Evolutionary conservation across 257 asterid genomes (phyloP).

Genomic region (Fraxinus anomala): DNA sequence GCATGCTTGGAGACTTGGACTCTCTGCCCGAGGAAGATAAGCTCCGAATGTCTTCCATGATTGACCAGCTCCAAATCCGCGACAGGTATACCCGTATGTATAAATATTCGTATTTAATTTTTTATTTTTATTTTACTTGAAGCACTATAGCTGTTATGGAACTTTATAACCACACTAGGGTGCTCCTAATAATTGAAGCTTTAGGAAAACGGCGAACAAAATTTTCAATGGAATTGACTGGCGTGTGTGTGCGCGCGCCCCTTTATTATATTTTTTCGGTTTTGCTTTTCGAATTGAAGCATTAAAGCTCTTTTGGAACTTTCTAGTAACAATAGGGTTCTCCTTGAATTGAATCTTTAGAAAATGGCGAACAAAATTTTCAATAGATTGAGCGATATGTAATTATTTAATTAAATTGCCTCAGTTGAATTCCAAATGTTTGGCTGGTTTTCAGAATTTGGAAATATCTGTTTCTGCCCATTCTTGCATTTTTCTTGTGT

Average conservation of each 20-base stretch:
- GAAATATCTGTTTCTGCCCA: neutral
- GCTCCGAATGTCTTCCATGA: constrained; percentile 68
- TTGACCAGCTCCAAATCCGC: constrained; percentile 77
- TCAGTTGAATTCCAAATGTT: neutral
- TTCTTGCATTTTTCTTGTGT: neutral
- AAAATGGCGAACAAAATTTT: neutral
- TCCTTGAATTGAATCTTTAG: neutral
- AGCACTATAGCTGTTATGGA: neutral
- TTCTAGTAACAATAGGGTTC: neutral
- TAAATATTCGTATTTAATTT: neutral
- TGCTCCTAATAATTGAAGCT: neutral
- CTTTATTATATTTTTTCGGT: neutral
- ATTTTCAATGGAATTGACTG: neutral
- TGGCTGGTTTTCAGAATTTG: neutral
- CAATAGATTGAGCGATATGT: neutral
- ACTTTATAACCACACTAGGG: neutral
- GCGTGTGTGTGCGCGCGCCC: neutral
- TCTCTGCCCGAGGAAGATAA: constrained; percentile 65
- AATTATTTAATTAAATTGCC: neutral
- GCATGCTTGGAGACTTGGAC: constrained; percentile 71
- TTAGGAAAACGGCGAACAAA: neutral
- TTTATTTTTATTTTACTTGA: neutral
- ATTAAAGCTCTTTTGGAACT: neutral
- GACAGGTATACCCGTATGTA: constrained; percentile 45
- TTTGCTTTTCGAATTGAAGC: neutral